Conservation (phyloP, 2,329 filamentous ascomycete species). For the Colletotrichum sojae region DNA sequence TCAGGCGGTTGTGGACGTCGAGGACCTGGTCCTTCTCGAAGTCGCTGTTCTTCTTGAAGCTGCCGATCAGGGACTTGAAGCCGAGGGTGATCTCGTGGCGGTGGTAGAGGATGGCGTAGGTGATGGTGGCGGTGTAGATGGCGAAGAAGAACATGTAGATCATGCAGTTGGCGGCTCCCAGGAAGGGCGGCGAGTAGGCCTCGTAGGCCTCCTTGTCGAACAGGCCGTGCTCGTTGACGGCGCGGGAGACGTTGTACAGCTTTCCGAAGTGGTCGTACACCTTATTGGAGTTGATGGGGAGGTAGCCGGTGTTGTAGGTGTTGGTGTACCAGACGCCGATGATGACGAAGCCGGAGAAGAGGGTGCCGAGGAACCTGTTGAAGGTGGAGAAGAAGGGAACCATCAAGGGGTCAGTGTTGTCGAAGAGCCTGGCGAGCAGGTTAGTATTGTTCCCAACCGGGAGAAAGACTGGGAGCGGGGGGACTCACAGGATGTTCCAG, state of each 20-base stretch:
- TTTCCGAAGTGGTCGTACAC: slow-evolving; percentile 64
- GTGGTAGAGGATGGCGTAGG: slow-evolving; percentile 66
- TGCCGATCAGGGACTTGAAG: slow-evolving; percentile 62
- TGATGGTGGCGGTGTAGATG: slow-evolving; percentile 66
- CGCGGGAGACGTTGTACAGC: slow-evolving; percentile 61
- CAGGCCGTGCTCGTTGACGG: slow-evolving; percentile 58
- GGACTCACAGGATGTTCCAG: slow-evolving; percentile 46
- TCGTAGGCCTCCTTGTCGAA: slow-evolving; percentile 63
- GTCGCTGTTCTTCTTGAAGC: slow-evolving; percentile 59
- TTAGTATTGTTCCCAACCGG: background rate
- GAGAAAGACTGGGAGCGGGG: background rate
- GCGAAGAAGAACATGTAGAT: slow-evolving; percentile 71
- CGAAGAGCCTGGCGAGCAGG: slow-evolving; percentile 30
- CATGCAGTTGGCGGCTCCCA: slow-evolving; percentile 64
- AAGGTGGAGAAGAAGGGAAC: slow-evolving; percentile 71
- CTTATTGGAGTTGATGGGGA: slow-evolving; percentile 66
- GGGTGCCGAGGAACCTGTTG: slow-evolving; percentile 72
- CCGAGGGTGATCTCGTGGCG: slow-evolving; percentile 65
- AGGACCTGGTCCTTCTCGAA: slow-evolving; percentile 51
- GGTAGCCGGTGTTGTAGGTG: slow-evolving; percentile 69
- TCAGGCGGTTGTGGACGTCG: slow-evolving; percentile 65
- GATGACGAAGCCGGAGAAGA: slow-evolving; percentile 68
- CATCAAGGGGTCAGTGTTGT: slow-evolving; percentile 57
- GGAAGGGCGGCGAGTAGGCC: slow-evolving; percentile 66
- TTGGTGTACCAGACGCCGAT: slow-evolving; percentile 72